Conservation (phyloP, 1,139 yeast genomes). For the Fermentozyma sake region DNA sequence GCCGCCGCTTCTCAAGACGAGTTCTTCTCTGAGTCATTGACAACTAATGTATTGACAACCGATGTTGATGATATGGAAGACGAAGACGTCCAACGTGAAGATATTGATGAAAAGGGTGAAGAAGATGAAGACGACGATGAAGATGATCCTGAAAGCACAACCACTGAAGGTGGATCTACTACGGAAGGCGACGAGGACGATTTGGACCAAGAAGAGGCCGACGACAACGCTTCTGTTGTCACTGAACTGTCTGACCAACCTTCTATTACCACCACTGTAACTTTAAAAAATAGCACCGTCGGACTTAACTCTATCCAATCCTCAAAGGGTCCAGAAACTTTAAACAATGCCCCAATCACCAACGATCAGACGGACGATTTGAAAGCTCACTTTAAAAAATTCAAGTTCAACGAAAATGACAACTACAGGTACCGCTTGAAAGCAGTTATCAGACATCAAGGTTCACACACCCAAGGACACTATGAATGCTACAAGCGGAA, state of each 20-base stretch:
- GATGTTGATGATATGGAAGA: conserved; percentile 45
- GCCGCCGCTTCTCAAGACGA: conserved; percentile 19
- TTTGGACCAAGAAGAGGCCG: conserved; percentile 20
- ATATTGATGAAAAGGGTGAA: conserved; percentile 36
- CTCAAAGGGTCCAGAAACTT: conserved; percentile 19
- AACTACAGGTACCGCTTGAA: conserved; percentile 53
- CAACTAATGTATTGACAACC: conserved; percentile 33
- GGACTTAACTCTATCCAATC: too few species aligned
- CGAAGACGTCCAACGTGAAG: conserved; percentile 38
- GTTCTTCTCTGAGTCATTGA: conserved; percentile 5
- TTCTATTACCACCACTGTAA: conserved; percentile 10
- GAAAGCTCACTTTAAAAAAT: conserved; percentile 34
- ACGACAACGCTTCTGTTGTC: conserved; percentile 14
- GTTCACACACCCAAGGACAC: conserved; percentile 88
- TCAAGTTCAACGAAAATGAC: conserved; percentile 43
- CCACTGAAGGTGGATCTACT: conserved; percentile 13
- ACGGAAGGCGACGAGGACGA: conserved; percentile 16
- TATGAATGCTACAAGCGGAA: conserved; percentile 76
- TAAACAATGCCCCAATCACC: conserved; percentile 38
- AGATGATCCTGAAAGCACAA: conserved; percentile 19
- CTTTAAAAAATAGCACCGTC: conserved; percentile 11
- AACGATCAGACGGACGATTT: conserved; percentile 37
- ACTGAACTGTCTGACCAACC: conserved; percentile 12
- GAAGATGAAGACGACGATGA: conserved; percentile 26
- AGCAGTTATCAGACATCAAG: conserved; percentile 80